phyloP scores from a whole-genome alignment of 169 alveolate genomes.

The Miamiensis avidus region DNA sequence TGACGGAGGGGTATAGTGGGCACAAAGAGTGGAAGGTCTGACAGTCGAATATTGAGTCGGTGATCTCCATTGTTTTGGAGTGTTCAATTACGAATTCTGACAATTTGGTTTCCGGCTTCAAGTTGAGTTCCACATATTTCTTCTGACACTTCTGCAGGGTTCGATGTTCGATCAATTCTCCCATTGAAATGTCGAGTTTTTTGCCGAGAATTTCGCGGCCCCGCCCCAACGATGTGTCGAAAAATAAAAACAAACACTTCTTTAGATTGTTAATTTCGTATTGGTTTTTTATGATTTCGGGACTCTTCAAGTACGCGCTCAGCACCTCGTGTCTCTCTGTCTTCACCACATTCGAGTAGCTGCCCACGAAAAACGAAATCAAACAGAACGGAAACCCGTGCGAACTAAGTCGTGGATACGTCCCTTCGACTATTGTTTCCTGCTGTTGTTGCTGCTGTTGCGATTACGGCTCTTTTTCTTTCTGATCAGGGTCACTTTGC shows the following conservation, averaged over 20 bases:
- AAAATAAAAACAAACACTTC: not conserved
- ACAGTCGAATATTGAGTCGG: constrained; percentile 5
- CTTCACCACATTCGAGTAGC: not conserved
- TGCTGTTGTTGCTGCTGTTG: not conserved
- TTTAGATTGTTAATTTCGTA: not conserved
- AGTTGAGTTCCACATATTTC: not conserved
- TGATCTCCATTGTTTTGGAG: constrained; percentile 2
- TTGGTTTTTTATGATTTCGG: not conserved
- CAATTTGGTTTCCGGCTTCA: not conserved
- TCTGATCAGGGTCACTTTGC: not conserved
- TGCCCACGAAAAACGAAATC: not conserved
- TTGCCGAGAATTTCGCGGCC: constrained; percentile 9
- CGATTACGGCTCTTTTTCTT: too few relatives aligned
- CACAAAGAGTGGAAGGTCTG: constrained; percentile 10
- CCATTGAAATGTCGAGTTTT: constrained; percentile 7
- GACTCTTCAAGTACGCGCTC: constrained; percentile 2
- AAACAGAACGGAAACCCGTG: constrained; percentile 17
- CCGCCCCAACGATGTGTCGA: constrained; percentile 7
- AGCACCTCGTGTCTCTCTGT: not conserved
- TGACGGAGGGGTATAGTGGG: not conserved
- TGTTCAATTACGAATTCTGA: not conserved
- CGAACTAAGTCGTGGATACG: not conserved
- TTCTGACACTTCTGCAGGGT: not conserved
- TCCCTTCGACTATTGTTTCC: not conserved
- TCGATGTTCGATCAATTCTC: not conserved